A percentile compares a stretch with the other conserved stretches of the same genome.
phyloP scores from a whole-genome alignment of 1,284 basidiomycete species.

The Fistulina hepatica region DNA sequence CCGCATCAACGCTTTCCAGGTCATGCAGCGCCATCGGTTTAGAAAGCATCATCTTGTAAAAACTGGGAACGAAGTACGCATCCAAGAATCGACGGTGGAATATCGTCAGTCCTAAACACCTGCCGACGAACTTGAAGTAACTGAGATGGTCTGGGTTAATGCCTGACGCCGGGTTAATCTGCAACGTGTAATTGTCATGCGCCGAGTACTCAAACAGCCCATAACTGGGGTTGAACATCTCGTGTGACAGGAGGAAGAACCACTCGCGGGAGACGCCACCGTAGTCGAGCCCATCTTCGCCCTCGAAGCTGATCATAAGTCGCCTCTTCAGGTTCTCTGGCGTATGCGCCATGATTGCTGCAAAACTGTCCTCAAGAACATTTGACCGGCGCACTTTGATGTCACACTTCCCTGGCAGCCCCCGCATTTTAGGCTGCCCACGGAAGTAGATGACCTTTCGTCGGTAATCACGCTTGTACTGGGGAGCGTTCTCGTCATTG shows the following conservation, averaged over 20 bases:
- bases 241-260: conserved; percentile 99
- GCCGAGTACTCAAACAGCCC: conserved; percentile 99
- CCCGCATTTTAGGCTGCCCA: conserved; percentile 90
- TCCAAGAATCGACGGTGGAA: conserved; percentile 99
- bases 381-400: conserved; percentile 89
- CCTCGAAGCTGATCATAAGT: conserved; percentile 98
- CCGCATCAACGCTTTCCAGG: conserved; percentile 84
- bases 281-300: conserved; percentile 97
- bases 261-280: conserved; percentile 97
- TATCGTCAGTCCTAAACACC: conserved; percentile 88
- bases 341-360: conserved; percentile 89
- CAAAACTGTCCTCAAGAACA: conserved; percentile 95
- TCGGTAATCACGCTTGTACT: conserved; percentile 99
- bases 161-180: conserved; percentile 95
- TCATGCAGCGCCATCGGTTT: conserved; percentile 83
- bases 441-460: conserved; percentile 99
- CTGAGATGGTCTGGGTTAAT: conserved; percentile 99
- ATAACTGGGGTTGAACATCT: conserved; percentile 99
- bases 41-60: conserved; percentile 98
- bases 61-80: conserved; percentile 96
- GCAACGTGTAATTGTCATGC: conserved; percentile 98
- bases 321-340: conserved; percentile 95
- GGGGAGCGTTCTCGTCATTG: conserved; percentile 90
- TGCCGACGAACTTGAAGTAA: conserved; percentile 99
- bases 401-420: conserved; percentile 88